Evolutionary conservation across 345 rosid genomes (phyloP).

Genomic region (Citrus cavaleriei): DNA sequence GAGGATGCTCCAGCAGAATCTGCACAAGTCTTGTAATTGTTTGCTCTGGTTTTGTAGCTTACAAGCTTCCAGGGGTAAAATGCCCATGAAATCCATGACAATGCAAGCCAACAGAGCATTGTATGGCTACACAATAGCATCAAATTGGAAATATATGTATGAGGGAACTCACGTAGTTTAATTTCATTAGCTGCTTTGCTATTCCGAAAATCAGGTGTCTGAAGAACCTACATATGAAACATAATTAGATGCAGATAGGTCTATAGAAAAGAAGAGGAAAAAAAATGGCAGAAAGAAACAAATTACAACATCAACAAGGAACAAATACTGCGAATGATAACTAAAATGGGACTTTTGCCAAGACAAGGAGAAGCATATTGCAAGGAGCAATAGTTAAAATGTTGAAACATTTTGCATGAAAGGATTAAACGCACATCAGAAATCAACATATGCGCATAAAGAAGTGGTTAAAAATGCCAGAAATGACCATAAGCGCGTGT

Average conservation of each 20-base stretch:
- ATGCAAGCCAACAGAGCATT: background rate
- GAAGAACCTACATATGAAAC: slow-evolving; percentile 13
- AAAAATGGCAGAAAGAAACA: background rate
- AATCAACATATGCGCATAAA: background rate
- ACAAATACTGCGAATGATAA: background rate
- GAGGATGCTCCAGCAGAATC: background rate
- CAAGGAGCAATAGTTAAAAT: background rate
- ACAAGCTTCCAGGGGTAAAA: too few species aligned
- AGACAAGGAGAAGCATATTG: background rate
- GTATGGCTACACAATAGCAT: background rate
- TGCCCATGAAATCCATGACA: background rate
- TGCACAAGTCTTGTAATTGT: background rate
- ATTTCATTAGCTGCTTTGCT: slow-evolving; percentile 23
- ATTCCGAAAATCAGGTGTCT: slow-evolving; percentile 21
- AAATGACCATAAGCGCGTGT: background rate
- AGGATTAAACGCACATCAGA: background rate
- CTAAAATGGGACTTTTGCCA: background rate
- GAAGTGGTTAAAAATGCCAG: background rate
- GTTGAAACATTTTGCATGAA: background rate
- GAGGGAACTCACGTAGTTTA: slow-evolving; percentile 11
- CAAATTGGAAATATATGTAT: background rate
- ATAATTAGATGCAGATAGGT: background rate
- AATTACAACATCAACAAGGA: background rate
- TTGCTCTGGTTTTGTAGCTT: background rate
- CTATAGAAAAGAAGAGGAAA: background rate